Evolutionary conservation across 1,139 yeast species (phyloP).

Genomic region (Hyphopichia wangnamkhiaoensis): DNA sequence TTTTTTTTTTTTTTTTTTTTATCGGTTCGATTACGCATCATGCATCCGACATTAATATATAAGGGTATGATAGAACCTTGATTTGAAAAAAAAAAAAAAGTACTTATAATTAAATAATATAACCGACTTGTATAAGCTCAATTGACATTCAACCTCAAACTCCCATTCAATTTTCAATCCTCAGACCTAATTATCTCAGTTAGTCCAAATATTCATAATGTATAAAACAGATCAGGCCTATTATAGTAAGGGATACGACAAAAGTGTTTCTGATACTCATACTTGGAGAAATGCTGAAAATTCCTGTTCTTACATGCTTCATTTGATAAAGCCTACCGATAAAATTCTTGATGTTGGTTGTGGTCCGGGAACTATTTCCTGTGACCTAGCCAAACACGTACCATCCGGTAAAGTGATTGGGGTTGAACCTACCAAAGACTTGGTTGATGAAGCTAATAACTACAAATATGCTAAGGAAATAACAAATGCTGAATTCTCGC

Average conservation of each 20-base stretch:
- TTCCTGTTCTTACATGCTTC: conserved; percentile 28
- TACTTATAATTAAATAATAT: too few species aligned
- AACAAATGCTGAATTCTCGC: conserved; percentile 25
- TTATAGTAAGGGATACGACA: conserved; percentile 22
- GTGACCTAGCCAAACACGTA: conserved; percentile 33
- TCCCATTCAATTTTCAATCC: too few species aligned
- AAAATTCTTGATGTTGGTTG: conserved; percentile 42
- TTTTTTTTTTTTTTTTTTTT: too few species aligned
- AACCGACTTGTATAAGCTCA: too few species aligned
- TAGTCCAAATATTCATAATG: too few species aligned
- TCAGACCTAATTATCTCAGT: too few species aligned
- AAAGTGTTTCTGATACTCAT: conserved; percentile 29
- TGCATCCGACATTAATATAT: too few species aligned
- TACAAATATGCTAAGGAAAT: conserved; percentile 9
- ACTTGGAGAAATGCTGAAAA: conserved; percentile 35
- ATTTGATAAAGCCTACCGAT: conserved; percentile 25
- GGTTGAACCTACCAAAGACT: conserved; percentile 32
- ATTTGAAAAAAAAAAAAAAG: too few species aligned
- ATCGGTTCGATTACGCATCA: too few species aligned
- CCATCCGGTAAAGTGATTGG: conserved; percentile 31
- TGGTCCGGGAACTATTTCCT: conserved; percentile 44
- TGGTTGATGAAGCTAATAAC: conserved; percentile 27
- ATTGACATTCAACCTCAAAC: too few species aligned
- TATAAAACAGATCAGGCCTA: conserved; percentile 21
- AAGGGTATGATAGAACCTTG: too few species aligned